Evolutionary conservation across 129 eudicot species (phyloP), one percentile per base, ranked within the genome.

Genomic region (Deinandra increscens): DNA sequence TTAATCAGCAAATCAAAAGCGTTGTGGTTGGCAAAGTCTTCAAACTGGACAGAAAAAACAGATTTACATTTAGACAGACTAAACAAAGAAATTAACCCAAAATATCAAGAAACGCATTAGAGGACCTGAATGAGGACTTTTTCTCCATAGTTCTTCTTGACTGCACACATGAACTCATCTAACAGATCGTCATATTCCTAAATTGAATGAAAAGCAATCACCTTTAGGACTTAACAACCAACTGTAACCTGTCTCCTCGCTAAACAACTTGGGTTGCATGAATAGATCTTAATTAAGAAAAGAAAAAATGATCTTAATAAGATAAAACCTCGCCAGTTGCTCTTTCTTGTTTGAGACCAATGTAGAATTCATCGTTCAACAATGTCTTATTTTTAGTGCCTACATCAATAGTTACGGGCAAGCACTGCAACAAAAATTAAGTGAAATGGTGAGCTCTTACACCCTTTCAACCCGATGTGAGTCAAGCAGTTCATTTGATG

Each of bases 11-110:
- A 81, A 41, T 93, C 95, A 69, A 93, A 93, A 17, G 98, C 98
- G 38, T 92, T 92, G 79, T 92, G 98, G 90, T 92, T 92, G 63
- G 96, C 98, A 79, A 92, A 91, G 83, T 92, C 98, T 83, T 92
- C 96, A 84, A 92, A 92, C 81, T 77, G 44, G 43, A 60, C n/a
- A 68, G 15, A 29, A 11, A 39, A 5, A 29, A 15, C 60, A 17
- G 45, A 48, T 64, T 74, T 37, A n/a, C 5, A 17, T 56, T 64
- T 41, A 41, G 65, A 64, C 26, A 45, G 17, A 59, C 29, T 17
- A 46, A 3, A 45, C 17, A 4, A 31, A 4, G 18, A 51, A 34
- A 36, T 18, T 34, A 7, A 37, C 31, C 39, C 17, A 44, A 75
- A 67, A 6, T 43, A 2, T 14, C 37, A 26, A 41, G 20, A 46